Conservation (phyloP, 169 alveolate genomes). For the Plasmodium gonderi region DNA sequence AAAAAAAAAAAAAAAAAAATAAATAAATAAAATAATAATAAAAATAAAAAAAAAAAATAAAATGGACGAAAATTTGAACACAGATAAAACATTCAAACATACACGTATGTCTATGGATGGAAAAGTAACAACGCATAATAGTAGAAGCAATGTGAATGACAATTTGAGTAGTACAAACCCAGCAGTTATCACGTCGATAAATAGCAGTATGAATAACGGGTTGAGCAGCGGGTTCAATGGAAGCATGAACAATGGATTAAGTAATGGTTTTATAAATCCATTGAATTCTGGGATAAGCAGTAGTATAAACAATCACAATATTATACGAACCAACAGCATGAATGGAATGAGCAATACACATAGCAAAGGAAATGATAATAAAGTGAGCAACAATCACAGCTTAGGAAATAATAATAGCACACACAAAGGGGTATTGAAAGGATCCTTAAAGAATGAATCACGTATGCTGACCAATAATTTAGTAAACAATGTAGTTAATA, state of each 20-base stretch:
- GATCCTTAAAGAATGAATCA: not conserved
- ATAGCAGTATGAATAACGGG: not conserved
- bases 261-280: not conserved
- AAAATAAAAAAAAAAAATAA: not conserved
- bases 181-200: not conserved
- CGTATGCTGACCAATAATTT: not conserved
- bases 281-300: not conserved
- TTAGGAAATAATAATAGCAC: too few relatives aligned
- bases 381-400: not conserved
- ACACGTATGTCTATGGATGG: not conserved
- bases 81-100: not conserved
- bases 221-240: not conserved
- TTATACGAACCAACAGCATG: not conserved
- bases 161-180: not conserved
- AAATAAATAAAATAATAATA: constrained; percentile 2
- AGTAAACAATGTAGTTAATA: not conserved
- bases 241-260: not conserved
- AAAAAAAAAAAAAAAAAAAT: not conserved
- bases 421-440: not conserved
- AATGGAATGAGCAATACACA: not conserved
- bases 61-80: constrained; percentile 7
- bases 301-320: not conserved
- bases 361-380: not conserved
- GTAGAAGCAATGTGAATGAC: not conserved
- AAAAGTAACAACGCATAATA: not conserved